A percentile compares a stretch with the other conserved stretches of the same genome.
These are phyloP conservation scores for Ceratobasidium papillatum DNA, from an alignment of 1,284 basidiomycete species.

Conservation along the genomic window DNA sequence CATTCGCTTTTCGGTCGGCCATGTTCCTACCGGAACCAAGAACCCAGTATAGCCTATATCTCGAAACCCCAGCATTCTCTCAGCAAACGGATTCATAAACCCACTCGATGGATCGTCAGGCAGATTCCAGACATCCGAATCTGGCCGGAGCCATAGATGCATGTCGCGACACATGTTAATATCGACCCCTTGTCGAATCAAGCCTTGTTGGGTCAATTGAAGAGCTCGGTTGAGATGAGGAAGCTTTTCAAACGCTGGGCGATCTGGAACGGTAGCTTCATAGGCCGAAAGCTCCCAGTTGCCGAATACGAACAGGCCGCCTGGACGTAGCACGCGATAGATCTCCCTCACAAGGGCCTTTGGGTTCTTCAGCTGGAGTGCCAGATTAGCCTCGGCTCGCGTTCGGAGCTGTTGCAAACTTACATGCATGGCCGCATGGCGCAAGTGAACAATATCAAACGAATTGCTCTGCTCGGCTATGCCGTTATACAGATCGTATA, in stretches of 20 bases:
- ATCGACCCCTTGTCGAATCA: constrained; percentile 27
- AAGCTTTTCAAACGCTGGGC: constrained; percentile 26
- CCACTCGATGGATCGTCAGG: constrained; percentile 11
- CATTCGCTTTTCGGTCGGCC: constrained; percentile 27
- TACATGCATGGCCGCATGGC: constrained; percentile 34
- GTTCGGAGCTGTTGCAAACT: neutral
- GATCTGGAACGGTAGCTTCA: constrained; percentile 8
- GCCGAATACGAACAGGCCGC: constrained; percentile 29
- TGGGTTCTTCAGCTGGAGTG: constrained; percentile 23
- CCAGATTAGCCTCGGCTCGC: neutral
- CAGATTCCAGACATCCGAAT: constrained; percentile 21
- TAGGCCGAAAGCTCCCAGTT: constrained; percentile 39
- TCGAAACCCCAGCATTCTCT: constrained; percentile 23
- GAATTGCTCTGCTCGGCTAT: neutral
- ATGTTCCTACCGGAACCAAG: constrained; percentile 21
- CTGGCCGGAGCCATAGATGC: constrained; percentile 19
- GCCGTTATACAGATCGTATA: constrained; percentile 21
- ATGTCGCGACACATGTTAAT: constrained; percentile 29
- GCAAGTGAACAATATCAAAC: constrained; percentile 33
- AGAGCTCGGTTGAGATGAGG: constrained; percentile 19
- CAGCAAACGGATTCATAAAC: constrained; percentile 4
- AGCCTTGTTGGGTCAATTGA: neutral
- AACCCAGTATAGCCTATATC: constrained; percentile 10
- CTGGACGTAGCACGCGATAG: constrained; percentile 32
- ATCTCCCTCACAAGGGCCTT: constrained; percentile 25